Conservation (phyloP, 768 basidiomycete genomes). For the Thelephora ganbajun region DNA sequence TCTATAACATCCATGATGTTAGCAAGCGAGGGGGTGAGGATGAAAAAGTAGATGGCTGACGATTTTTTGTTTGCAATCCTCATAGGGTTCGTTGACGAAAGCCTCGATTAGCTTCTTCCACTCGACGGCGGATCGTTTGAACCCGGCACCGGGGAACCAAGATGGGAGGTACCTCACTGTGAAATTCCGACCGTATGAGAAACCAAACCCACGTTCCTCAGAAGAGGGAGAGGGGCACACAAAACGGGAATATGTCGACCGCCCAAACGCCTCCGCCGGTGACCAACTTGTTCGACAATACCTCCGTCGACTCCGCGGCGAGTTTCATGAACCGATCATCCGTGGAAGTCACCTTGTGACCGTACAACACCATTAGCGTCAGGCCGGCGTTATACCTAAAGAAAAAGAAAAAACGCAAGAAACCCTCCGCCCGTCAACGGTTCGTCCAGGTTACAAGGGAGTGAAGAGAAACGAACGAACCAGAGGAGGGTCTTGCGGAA, state of each 20-base stretch:
- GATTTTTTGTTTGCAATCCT: neutral
- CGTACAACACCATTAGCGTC: constrained; percentile 11
- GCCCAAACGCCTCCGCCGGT: constrained; percentile 9
- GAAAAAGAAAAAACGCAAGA: neutral
- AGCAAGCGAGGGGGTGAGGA: neutral
- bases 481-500: constrained; percentile 4
- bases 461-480: neutral
- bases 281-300: constrained; percentile 10
- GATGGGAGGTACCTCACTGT: constrained; percentile 13
- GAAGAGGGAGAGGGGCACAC: constrained; percentile 2
- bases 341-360: constrained; percentile 9
- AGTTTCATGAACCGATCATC: constrained; percentile 9
- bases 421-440: neutral
- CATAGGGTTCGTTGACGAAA: constrained; percentile 1
- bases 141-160: constrained; percentile 17
- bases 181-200: neutral
- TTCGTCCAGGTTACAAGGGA: neutral
- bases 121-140: constrained; percentile 9
- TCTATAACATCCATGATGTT: neutral
- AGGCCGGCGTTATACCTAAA: constrained; percentile 8
- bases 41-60: neutral
- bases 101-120: constrained; percentile 6
- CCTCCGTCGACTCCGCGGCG: constrained; percentile 9
- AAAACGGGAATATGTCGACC: constrained; percentile 10
- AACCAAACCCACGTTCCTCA: neutral